phyloP scores from a whole-genome alignment of 1,139 yeast species.

The Candida smagusa region DNA sequence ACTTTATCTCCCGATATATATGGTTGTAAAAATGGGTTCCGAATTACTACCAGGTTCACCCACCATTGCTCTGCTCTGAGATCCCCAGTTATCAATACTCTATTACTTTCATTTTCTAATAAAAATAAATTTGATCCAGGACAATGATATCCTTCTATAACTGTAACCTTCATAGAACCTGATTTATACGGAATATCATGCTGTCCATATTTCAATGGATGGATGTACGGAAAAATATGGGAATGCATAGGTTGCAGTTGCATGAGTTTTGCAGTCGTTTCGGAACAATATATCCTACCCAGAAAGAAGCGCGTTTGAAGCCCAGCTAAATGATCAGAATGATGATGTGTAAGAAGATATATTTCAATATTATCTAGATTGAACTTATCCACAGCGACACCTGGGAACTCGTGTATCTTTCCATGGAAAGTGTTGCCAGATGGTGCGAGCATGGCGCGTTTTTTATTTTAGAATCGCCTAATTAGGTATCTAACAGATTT shows the following conservation, averaged over 20 bases:
- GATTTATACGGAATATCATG: slow-evolving; percentile 7
- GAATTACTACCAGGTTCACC: slow-evolving; percentile 28
- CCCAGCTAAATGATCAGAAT: slow-evolving; percentile 56
- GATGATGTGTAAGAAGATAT: slow-evolving; percentile 52
- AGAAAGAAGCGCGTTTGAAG: slow-evolving; percentile 36
- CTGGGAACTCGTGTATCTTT: slow-evolving; percentile 31
- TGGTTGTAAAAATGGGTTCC: slow-evolving; percentile 43
- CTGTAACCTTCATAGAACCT: slow-evolving; percentile 11
- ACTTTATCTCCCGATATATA: slow-evolving; percentile 32
- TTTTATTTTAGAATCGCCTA: no score
- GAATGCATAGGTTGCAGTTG: slow-evolving; percentile 21
- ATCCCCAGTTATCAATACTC: slow-evolving; percentile 58
- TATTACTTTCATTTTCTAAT: slow-evolving; percentile 29
- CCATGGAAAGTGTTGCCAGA: slow-evolving; percentile 27
- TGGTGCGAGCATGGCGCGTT: background rate
- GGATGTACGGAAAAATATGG: slow-evolving; percentile 20
- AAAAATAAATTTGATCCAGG: slow-evolving; percentile 62
- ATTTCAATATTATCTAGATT: slow-evolving; percentile 21
- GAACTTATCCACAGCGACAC: slow-evolving; percentile 43
- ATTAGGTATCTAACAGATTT: no score
- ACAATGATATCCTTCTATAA: slow-evolving; percentile 53
- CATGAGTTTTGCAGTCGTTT: slow-evolving; percentile 39
- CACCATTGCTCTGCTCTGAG: slow-evolving; percentile 58
- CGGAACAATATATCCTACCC: slow-evolving; percentile 49
- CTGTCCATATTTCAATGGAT: slow-evolving; percentile 11